These are phyloP conservation scores for Ganoderma boninense DNA, from an alignment of 1,284 basidiomycete genomes.

Conservation along the genomic window DNA sequence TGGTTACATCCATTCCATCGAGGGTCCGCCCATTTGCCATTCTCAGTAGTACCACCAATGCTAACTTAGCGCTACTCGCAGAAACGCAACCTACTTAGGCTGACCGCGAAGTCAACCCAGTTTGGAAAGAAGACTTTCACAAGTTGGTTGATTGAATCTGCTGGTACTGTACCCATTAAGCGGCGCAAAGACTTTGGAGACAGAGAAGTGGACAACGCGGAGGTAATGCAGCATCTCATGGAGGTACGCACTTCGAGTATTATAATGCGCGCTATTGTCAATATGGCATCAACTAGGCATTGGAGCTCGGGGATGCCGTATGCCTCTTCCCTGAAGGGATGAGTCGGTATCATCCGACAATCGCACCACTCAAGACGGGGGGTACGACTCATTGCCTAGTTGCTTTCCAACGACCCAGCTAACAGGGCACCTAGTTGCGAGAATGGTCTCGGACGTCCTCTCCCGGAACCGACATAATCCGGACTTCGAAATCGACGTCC, in stretches of 20 bases:
- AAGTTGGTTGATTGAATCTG: conserved; percentile 88
- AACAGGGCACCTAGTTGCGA: conserved; percentile 61
- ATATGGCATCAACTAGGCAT: conserved; percentile 54
- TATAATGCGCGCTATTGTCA: background rate
- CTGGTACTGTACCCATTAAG: conserved; percentile 84
- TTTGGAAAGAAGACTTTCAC: conserved; percentile 85
- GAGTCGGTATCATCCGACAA: conserved; percentile 83
- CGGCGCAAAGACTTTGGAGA: conserved; percentile 74
- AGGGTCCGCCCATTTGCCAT: conserved; percentile 50
- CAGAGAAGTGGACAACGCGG: conserved; percentile 67
- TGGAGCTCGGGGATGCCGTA: conserved; percentile 81
- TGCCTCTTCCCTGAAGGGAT: conserved; percentile 87
- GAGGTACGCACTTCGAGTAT: conserved; percentile 51
- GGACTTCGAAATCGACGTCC: conserved; percentile 74
- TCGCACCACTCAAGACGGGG: conserved; percentile 87
- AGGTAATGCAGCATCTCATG: conserved; percentile 72
- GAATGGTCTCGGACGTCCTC: conserved; percentile 81
- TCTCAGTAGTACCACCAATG: background rate
- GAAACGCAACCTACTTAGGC: conserved; percentile 75
- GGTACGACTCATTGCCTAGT: conserved; percentile 50
- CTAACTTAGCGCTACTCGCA: conserved; percentile 24
- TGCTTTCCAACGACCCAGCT: background rate
- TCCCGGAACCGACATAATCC: conserved; percentile 73
- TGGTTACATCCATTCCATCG: conserved; percentile 60
- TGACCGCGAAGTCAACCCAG: conserved; percentile 87